Evolutionary conservation across 345 rosid genomes (phyloP).

Genomic region (Populus alba): DNA sequence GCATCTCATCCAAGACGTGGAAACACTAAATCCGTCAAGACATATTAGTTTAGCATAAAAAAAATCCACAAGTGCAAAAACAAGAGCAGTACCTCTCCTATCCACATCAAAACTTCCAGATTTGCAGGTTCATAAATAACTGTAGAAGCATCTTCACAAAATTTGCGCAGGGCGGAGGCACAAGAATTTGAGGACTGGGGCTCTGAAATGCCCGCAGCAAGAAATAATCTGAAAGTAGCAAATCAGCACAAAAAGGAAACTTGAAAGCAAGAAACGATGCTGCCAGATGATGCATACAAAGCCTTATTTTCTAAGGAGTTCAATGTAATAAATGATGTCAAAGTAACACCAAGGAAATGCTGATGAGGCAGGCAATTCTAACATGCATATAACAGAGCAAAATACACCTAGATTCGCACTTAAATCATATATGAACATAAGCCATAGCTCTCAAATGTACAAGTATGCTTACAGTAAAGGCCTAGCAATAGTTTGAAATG

Average conservation of each 20-base stretch:
- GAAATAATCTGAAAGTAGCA: conserved; percentile 82
- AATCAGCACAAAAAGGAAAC: conserved; percentile 36
- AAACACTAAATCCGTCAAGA: neutral
- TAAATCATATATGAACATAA: neutral
- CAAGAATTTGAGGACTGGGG: conserved; percentile 77
- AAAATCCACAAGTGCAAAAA: conserved; percentile 3
- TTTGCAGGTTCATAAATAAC: conserved; percentile 71
- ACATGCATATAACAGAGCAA: neutral
- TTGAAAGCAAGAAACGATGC: neutral
- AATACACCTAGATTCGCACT: neutral
- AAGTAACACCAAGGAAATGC: neutral
- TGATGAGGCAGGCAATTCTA: neutral
- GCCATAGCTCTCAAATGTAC: conserved; percentile 1
- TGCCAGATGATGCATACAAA: conserved; percentile 4
- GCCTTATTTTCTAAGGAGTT: neutral
- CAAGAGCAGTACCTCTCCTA: conserved; percentile 65
- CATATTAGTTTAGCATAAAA: neutral
- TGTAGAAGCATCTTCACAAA: conserved; percentile 80
- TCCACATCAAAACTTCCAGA: conserved; percentile 85
- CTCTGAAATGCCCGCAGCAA: conserved; percentile 84
- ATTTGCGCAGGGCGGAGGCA: conserved; percentile 79
- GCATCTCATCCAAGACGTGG: neutral
- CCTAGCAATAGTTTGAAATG: conserved; percentile 56
- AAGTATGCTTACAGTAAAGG: conserved; percentile 68
- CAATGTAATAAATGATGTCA: neutral